Evolutionary conservation across 306 rosid species (phyloP).

Genomic region (Fagus sylvatica): DNA sequence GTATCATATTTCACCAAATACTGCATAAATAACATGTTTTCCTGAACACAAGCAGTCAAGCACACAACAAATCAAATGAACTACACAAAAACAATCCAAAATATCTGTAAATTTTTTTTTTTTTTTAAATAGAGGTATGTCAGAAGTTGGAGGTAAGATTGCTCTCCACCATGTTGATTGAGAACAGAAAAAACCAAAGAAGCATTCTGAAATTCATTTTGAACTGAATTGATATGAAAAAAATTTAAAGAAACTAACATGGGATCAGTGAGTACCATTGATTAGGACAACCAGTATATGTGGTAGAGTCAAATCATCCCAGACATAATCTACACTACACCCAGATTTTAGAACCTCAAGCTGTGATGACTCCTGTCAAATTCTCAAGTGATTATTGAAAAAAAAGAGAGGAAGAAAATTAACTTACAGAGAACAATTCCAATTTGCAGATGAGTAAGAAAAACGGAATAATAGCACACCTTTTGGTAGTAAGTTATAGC

Average conservation of each 20-base stretch:
- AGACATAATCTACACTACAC: constrained; percentile 70
- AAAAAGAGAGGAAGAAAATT: constrained; percentile 1
- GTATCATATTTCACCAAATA: background rate
- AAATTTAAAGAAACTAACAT: constrained; percentile 6
- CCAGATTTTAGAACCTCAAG: constrained; percentile 77
- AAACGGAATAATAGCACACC: constrained; percentile 46
- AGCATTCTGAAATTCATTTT: background rate
- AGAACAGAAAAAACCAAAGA: constrained; percentile 2
- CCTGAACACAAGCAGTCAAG: background rate
- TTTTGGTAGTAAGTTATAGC: constrained; percentile 87
- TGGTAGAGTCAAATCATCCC: constrained; percentile 94
- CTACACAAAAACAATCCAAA: background rate
- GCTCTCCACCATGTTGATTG: constrained; percentile 8
- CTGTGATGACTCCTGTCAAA: constrained; percentile 65
- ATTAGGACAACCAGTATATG: constrained; percentile 66
- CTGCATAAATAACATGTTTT: background rate
- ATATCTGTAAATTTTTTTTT: background rate
- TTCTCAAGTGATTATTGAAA: constrained; percentile 33
- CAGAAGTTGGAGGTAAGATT: background rate
- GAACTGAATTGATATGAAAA: background rate
- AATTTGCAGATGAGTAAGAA: constrained; percentile 20
- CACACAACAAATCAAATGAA: constrained; percentile 2
- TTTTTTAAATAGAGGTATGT: background rate
- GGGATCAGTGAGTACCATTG: constrained; percentile 48
- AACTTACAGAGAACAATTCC: background rate